A percentile compares a stretch with the other conserved stretches of the same genome.
Evolutionary conservation across 257 asterid genomes (phyloP).

Genomic region (Solanum pinnatisectum): DNA sequence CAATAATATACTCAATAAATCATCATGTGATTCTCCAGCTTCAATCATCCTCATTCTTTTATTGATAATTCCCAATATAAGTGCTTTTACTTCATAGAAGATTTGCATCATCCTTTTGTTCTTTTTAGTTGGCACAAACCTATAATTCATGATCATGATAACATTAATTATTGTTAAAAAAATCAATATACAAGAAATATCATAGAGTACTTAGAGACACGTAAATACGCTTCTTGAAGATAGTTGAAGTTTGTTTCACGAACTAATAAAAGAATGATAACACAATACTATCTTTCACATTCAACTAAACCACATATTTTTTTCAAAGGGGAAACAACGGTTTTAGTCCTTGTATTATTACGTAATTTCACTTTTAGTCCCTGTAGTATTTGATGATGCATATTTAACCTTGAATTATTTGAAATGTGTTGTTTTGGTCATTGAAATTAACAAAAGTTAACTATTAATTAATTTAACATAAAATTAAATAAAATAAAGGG

Average conservation of each 20-base stretch:
- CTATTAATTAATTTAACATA: no score
- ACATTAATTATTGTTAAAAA: background rate
- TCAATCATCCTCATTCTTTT: conserved; percentile 5
- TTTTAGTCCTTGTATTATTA: no score
- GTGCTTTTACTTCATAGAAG: background rate
- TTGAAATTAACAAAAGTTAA: no score
- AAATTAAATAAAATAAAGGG: no score
- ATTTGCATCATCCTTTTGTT: conserved; percentile 11
- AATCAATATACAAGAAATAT: background rate
- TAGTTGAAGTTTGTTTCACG: background rate
- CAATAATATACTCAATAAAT: conserved; percentile 13
- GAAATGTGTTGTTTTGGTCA: no score
- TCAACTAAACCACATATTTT: background rate
- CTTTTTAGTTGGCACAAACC: conserved; percentile 8
- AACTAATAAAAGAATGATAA: background rate
- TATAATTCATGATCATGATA: background rate
- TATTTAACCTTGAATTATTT: no score
- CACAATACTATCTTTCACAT: background rate
- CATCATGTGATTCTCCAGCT: conserved; percentile 2
- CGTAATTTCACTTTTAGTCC: no score
- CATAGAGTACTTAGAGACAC: background rate
- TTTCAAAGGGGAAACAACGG: no score
- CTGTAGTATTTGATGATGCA: no score
- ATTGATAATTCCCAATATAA: background rate
- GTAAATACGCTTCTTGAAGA: background rate